A percentile compares a stretch with the other conserved stretches of the same genome.
These are phyloP conservation scores for Marasmius oreades DNA, from an alignment of 1,284 basidiomycete species.

Conservation along the genomic window DNA sequence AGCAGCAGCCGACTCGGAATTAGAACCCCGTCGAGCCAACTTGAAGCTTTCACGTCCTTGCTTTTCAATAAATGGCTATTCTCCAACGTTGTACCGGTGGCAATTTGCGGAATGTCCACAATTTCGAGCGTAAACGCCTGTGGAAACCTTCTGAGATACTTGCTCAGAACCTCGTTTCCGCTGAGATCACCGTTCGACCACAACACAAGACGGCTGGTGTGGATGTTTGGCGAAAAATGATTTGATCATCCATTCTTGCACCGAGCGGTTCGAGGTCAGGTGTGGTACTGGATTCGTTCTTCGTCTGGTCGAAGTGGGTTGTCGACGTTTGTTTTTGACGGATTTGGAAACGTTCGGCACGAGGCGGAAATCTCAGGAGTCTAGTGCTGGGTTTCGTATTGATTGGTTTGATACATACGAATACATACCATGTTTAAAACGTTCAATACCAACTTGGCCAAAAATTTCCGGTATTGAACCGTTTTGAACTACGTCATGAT, in stretches of 20 bases:
- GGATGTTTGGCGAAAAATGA: constrained; percentile 83
- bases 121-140: constrained; percentile 65
- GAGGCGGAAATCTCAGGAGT: no score
- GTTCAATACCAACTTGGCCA: no score
- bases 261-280: constrained; percentile 79
- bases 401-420: no score
- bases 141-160: constrained; percentile 62
- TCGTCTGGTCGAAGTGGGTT: constrained; percentile 30
- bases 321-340: no score
- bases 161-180: constrained; percentile 54
- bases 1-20: constrained; percentile 81
- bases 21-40: constrained; percentile 93
- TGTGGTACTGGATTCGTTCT: constrained; percentile 69
- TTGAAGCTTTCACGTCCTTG: constrained; percentile 74
- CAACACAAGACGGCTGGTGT: constrained; percentile 63
- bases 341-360: constrained; percentile 6
- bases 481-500: no score
- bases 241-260: constrained; percentile 83
- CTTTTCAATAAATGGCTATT: constrained; percentile 52
- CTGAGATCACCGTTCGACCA: constrained; percentile 86
- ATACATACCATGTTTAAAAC: no score
- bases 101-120: constrained; percentile 66
- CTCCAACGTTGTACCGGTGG: constrained; percentile 73
- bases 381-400: no score
- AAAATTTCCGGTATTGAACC: no score